A percentile compares a stretch with the other conserved stretches of the same genome.
Conservation (phyloP, 306 rosid genomes). For the Amphicarpaea edgeworthii region DNA sequence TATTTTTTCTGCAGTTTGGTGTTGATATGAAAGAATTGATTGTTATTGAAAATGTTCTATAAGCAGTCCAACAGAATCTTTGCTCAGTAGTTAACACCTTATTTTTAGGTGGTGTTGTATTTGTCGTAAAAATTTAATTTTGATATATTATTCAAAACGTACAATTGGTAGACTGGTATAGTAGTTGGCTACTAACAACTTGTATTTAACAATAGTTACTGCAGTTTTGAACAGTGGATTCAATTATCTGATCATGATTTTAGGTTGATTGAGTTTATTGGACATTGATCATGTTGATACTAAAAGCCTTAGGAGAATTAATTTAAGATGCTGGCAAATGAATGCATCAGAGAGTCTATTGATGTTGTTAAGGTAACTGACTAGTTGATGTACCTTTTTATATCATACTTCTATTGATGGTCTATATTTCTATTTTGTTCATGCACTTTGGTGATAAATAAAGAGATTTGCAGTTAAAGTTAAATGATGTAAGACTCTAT, state of each 20-base stretch:
- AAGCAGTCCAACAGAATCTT: not conserved
- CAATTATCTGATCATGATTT: not conserved
- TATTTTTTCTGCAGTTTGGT: not conserved
- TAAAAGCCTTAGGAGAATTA: not conserved
- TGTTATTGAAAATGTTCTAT: not conserved
- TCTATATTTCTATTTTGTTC: no score
- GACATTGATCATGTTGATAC: slow-evolving; percentile 2
- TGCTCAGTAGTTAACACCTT: not conserved
- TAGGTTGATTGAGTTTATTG: slow-evolving; percentile 10
- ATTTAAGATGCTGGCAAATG: not conserved
- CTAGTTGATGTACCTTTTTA: not conserved
- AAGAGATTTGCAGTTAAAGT: no score
- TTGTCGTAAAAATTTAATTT: not conserved
- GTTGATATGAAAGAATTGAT: not conserved
- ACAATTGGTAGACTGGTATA: not conserved
- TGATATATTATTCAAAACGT: not conserved
- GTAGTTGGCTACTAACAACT: not conserved
- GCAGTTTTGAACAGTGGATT: not conserved
- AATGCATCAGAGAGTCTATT: not conserved
- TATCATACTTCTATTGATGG: no score
- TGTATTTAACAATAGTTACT: not conserved
- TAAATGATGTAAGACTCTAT: no score
- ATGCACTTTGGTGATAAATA: no score
- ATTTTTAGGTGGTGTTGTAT: not conserved
- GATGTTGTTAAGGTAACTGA: not conserved